A percentile compares a stretch with the other conserved stretches of the same genome.
phyloP scores from a whole-genome alignment of 257 asterid genomes.

The Cordia subcordata region DNA sequence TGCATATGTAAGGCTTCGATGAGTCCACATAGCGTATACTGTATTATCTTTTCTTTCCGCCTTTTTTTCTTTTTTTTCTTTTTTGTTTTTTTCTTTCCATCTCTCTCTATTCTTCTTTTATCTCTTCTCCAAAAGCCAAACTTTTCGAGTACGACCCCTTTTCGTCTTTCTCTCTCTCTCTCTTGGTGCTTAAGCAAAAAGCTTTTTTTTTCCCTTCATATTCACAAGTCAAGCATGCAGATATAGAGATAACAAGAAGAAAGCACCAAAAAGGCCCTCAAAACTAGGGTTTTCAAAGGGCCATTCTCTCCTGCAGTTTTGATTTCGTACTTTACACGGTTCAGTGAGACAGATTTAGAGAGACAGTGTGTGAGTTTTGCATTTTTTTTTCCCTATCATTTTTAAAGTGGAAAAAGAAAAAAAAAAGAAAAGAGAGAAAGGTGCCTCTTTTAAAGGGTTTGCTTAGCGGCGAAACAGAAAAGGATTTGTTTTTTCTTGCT shows the following conservation, averaged over 20 bases:
- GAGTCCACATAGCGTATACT: slow-evolving; percentile 29
- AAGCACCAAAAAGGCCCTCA: slow-evolving; percentile 4
- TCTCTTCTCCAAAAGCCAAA: slow-evolving; percentile 14
- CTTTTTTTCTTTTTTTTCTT: not conserved
- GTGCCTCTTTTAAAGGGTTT: slow-evolving; percentile 17
- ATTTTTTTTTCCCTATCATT: not conserved
- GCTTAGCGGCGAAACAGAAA: slow-evolving; percentile 9
- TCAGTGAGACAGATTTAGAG: not conserved
- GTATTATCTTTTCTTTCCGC: slow-evolving; percentile 26
- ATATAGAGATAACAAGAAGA: slow-evolving; percentile 12
- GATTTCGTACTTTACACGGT: slow-evolving; percentile 6
- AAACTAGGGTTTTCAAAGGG: slow-evolving; percentile 21
- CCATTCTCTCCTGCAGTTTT: slow-evolving; percentile 1
- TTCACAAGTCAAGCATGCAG: slow-evolving; percentile 29
- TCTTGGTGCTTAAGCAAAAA: slow-evolving; percentile 8
- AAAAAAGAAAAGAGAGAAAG: slow-evolving; percentile 11
- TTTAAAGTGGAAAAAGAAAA: not conserved
- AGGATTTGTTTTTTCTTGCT: slow-evolving; percentile 2
- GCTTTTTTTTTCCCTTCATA: too few relatives aligned
- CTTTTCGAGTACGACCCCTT: slow-evolving; percentile 5
- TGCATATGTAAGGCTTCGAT: slow-evolving; percentile 43
- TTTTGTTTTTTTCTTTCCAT: not conserved
- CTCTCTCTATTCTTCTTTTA: slow-evolving; percentile 1
- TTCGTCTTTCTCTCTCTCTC: slow-evolving; percentile 13
- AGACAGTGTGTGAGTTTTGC: not conserved